Percentiles rank a stretch among this genome's conserved stretches.
Evolutionary conservation across 2,329 filamentous ascomycete genomes (phyloP).

Genomic region (Phialophora macrospora): DNA sequence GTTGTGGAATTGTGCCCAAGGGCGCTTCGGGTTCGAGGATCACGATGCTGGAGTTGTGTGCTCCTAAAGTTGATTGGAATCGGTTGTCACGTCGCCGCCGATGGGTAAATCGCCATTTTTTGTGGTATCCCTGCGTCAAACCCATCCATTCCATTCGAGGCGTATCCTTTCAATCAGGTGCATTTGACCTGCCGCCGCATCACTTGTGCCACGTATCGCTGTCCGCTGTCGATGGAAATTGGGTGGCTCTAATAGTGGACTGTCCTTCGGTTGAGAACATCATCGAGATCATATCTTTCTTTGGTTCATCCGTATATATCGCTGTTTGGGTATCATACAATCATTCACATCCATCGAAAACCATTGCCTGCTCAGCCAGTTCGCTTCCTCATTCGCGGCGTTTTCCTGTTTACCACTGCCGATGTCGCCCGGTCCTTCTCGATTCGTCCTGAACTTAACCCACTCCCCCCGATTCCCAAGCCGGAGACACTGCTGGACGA

Average conservation of each 20-base stretch:
- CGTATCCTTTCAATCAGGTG: too few relatives aligned
- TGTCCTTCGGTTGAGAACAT: not conserved
- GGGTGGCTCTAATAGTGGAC: not conserved
- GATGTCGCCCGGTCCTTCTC: conserved; percentile 34
- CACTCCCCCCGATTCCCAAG: not conserved
- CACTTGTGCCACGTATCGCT: too few relatives aligned
- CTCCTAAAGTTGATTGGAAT: too few relatives aligned
- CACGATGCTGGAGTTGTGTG: too few relatives aligned
- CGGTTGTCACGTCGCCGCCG: too few relatives aligned
- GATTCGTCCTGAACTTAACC: conserved; percentile 26
- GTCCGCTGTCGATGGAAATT: too few relatives aligned
- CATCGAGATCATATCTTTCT: not conserved
- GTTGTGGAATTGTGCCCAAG: too few relatives aligned
- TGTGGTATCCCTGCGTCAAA: too few relatives aligned
- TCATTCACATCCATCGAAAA: not conserved
- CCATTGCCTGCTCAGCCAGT: conserved; percentile 16
- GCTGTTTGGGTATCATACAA: conserved; percentile 10
- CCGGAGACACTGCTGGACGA: conserved; percentile 26
- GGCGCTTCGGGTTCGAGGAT: too few relatives aligned
- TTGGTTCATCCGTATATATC: not conserved
- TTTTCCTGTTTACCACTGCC: conserved; percentile 26
- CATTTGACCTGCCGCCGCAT: too few relatives aligned
- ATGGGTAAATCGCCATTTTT: too few relatives aligned
- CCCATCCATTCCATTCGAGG: too few relatives aligned
- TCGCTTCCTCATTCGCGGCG: conserved; percentile 37